These are phyloP conservation scores for Tulasnella sp. DNA, from an alignment of 768 basidiomycete species.

Conservation along the genomic window DNA sequence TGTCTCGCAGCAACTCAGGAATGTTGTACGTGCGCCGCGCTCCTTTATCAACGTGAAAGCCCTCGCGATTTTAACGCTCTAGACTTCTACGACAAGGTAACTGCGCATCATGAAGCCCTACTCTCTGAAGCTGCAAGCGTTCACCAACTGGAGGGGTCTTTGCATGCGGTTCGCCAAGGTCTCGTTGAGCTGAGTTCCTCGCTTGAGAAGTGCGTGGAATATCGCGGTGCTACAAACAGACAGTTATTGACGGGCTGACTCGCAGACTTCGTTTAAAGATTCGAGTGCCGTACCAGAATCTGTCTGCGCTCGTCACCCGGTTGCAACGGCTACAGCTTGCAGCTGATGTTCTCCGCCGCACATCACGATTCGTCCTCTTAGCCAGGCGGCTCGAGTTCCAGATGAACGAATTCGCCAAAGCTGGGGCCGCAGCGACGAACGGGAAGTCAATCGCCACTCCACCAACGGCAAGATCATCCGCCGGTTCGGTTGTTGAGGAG, in stretches of 20 bases:
- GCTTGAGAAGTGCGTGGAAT: constrained; percentile 52
- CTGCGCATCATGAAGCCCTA: constrained; percentile 69
- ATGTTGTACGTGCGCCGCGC: constrained; percentile 44
- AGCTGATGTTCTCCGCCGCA: constrained; percentile 72
- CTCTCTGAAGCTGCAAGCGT: constrained; percentile 73
- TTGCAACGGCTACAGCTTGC: constrained; percentile 73
- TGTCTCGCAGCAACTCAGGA: constrained; percentile 79
- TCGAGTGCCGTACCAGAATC: constrained; percentile 64
- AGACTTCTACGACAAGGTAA: constrained; percentile 40
- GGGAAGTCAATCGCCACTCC: neutral
- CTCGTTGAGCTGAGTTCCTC: constrained; percentile 64
- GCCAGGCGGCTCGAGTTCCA: constrained; percentile 73
- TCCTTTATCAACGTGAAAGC: neutral
- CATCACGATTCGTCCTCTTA: constrained; percentile 73
- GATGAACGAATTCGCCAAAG: constrained; percentile 56
- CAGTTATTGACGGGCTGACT: constrained; percentile 18
- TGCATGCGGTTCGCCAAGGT: constrained; percentile 54
- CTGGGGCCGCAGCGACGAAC: neutral
- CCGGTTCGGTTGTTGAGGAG: constrained; percentile 2
- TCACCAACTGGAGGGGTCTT: constrained; percentile 54
- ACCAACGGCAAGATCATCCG: neutral
- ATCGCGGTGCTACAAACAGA: constrained; percentile 17
- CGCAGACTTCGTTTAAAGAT: constrained; percentile 75
- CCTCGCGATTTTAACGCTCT: neutral
- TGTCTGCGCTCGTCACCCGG: constrained; percentile 58